phyloP scores from a whole-genome alignment of 495 filamentous ascomycete genomes.

The Trichoderma parareesei region DNA sequence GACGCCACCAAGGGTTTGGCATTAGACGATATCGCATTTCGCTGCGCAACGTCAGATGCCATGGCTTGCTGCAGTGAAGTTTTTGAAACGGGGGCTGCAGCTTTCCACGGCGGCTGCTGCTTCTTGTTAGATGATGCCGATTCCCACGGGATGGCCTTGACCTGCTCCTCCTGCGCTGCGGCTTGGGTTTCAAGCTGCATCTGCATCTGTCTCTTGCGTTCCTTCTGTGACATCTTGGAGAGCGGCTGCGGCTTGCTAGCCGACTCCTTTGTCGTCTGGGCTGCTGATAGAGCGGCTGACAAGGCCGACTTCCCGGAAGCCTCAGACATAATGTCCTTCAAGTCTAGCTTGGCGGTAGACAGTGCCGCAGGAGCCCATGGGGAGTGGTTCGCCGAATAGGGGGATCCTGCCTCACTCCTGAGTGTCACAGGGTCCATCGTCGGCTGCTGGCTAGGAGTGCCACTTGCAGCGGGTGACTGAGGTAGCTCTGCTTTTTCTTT shows the following conservation, averaged over 20 bases:
- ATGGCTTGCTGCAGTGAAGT: slow-evolving; percentile 24
- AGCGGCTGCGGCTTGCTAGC: slow-evolving; percentile 21
- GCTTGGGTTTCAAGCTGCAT: slow-evolving; percentile 56
- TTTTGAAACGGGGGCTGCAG: slow-evolving; percentile 29
- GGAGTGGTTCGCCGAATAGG: slow-evolving; percentile 19
- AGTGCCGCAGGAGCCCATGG: slow-evolving; percentile 58
- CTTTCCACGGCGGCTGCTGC: slow-evolving; percentile 66
- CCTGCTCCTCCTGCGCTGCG: slow-evolving; percentile 38
- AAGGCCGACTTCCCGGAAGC: slow-evolving; percentile 58
- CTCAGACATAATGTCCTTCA: slow-evolving; percentile 81
- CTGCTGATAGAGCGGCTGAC: slow-evolving; percentile 57
- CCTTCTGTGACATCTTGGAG: slow-evolving; percentile 75
- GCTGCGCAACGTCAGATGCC: slow-evolving; percentile 30
- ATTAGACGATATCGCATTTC: slow-evolving; percentile 31
- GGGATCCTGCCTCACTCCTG: background rate
- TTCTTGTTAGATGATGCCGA: slow-evolving; percentile 25
- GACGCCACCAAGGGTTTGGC: slow-evolving; percentile 32
- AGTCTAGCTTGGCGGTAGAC: slow-evolving; percentile 55
- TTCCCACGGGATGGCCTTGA: slow-evolving; percentile 28
- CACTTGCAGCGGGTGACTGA: slow-evolving; percentile 2
- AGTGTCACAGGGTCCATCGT: background rate
- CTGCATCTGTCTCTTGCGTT: slow-evolving; percentile 69
- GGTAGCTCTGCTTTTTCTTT: slow-evolving; percentile 3
- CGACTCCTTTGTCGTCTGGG: slow-evolving; percentile 32
- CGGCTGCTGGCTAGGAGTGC: background rate